Evolutionary conservation across 495 filamentous ascomycete genomes (phyloP), one percentile per base, ranked within the genome.

Genomic region (Darksidea phi): DNA sequence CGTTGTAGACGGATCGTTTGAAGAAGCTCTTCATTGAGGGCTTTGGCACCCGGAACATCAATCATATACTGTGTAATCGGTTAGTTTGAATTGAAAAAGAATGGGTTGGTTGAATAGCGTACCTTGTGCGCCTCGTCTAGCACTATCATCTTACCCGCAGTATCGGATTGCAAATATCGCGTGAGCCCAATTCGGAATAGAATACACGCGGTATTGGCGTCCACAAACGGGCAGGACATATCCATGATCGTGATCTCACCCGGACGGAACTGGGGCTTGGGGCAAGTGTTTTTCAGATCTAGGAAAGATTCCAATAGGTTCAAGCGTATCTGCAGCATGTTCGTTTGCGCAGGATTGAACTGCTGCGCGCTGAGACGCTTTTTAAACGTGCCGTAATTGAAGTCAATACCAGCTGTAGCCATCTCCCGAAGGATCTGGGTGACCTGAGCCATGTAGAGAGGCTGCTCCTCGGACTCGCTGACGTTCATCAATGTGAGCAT

Each of bases 191-290:
- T 86, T 57, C 88, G 83, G 69, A 90, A 91, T 0, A 91, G 71
- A 0, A 78, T 74, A 59, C 88, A 92, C 0, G 87, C 88, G 45
- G 78, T 82, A 32, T 83, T 80, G 1, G 85, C 73, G 0, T 85
- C 82, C 11, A 90, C 77, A 69, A 85, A 91, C 0, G 87, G 87
- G 67, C 87, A 89, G 0, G 82, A 87, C 6, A 93, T 77, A 63
- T 93, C 88, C 32, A 91, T 78, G 50, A 93, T 88, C 0, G 87
- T 90, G 12, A 91, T 72, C 6, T 72, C 73, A 13, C 85, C 83
- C 3, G 81, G 73, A 43, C 76, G n/a, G 25, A 26, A 59, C n/a
- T 48, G 2, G 26, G 18, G 51, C 18, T 26, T 43, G 7, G 51
- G 51, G 23, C 23, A 56, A 1, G 17, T 42, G 21, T 51, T 37